phyloP scores from a whole-genome alignment of 1,139 yeast genomes.

The Entelexis sorbosivorans region DNA sequence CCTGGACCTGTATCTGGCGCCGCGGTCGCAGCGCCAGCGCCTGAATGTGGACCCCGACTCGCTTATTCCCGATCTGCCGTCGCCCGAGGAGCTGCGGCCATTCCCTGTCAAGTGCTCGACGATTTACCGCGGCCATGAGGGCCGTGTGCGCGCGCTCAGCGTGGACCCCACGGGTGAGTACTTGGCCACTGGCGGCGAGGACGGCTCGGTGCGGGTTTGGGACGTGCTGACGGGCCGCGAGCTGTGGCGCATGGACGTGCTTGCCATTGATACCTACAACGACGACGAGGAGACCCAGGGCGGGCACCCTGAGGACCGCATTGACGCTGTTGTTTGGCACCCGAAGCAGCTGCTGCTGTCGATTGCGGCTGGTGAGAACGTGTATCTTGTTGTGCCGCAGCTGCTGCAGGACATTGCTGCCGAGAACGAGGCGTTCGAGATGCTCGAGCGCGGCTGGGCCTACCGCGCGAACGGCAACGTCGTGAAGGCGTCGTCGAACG shows the following conservation, averaged over 20 bases:
- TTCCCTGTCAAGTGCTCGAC: conserved; percentile 92
- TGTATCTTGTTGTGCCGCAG: conserved; percentile 78
- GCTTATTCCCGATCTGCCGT: conserved; percentile 88
- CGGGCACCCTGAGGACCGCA: conserved; percentile 48
- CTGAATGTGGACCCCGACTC: conserved; percentile 93
- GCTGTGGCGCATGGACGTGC: conserved; percentile 47
- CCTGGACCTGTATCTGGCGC: conserved; percentile 87
- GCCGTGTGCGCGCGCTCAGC: conserved; percentile 68
- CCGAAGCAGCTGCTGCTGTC: conserved; percentile 70
- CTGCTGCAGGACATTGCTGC: conserved; percentile 82
- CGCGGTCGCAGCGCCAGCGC: conserved; percentile 86
- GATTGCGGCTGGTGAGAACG: conserved; percentile 69
- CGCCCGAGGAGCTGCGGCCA: conserved; percentile 95
- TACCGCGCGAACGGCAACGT: conserved; percentile 44
- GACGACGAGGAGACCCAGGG: conserved; percentile 27
- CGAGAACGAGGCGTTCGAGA: conserved; percentile 69
- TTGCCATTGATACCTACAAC: conserved; percentile 38
- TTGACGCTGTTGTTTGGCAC: conserved; percentile 83
- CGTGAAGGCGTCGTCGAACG: conserved; percentile 7
- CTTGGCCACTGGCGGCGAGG: conserved; percentile 97
- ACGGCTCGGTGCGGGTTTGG: conserved; percentile 93
- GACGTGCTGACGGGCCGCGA: conserved; percentile 93
- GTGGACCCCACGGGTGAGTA: conserved; percentile 86
- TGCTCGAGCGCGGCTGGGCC: conserved; percentile 88
- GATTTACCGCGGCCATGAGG: conserved; percentile 69